Evolutionary conservation across 2,329 filamentous ascomycete species (phyloP), one percentile per base, ranked within the genome.

Genomic region (Colletotrichum sp.): DNA sequence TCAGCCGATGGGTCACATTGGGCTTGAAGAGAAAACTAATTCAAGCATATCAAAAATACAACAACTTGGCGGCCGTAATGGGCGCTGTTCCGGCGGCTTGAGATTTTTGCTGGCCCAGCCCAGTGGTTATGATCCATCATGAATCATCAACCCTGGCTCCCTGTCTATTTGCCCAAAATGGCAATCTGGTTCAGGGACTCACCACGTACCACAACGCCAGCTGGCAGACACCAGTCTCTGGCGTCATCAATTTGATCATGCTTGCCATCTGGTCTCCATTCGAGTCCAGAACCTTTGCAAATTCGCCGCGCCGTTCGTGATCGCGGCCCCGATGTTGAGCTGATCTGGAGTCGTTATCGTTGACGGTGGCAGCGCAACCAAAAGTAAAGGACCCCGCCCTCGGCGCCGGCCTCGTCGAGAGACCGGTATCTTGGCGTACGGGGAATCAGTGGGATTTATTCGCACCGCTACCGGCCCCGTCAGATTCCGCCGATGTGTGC

Each of bases 81-180:
- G 30, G 48, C 48, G 48, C 24, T 26, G 16, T 38, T 24, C 48
- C 43, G 34, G 26, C 32, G 12, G 63, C 26, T 63, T n/a, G 34
- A 59, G 24, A 36, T 16, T 72, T 67, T 38, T 48, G 43, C 43
- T 63, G 34, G 58, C 43, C 34, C 69, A 63, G 13, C 43, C 32
- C 58, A 36, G 9, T 48, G 32, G 63, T 61, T 30, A 10, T 59
- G 69, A 63, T 30, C 69, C 21, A 38, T 64, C n/a, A 69, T 75
- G 73, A 75, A 73, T 73, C 73, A 73, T 73, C 69, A 48, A 75
- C 43, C 73, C 73, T 52, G 28, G 69, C 69, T 52, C 73, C 73
- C 73, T 75, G 73, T 55, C 28, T 18, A n/a, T 21, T 38, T 73
- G 34, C 34, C 43, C 63, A 28, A 64, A 73, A 48, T 69, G 73